phyloP scores from a whole-genome alignment of 176 grass and related monocot species.

The Musa troglodytarum region DNA sequence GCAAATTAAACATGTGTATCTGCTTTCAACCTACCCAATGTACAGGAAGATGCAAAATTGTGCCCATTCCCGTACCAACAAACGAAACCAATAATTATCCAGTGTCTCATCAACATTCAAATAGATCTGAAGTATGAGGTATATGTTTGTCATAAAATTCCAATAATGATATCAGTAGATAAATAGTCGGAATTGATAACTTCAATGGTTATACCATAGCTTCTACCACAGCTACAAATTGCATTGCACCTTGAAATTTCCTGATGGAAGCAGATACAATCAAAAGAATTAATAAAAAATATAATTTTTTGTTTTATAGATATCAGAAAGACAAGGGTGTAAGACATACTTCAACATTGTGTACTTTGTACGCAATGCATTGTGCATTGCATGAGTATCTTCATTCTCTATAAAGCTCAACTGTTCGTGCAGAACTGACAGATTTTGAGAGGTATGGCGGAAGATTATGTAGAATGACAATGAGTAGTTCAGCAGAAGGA shows the following conservation, averaged over 20 bases:
- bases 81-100: constrained; percentile 92
- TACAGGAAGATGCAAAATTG: constrained; percentile 95
- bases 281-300: not conserved
- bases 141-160: constrained; percentile 11
- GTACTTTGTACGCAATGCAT: constrained; percentile 70
- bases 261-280: constrained; percentile 21
- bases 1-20: not conserved
- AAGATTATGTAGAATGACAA: constrained; percentile 81
- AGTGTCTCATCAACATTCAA: constrained; percentile 75
- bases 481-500: constrained; percentile 63
- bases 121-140: constrained; percentile 58
- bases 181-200: not conserved
- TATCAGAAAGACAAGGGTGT: not conserved
- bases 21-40: constrained; percentile 57
- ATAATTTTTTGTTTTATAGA: not conserved
- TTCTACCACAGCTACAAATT: constrained; percentile 71
- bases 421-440: constrained; percentile 61
- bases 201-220: constrained; percentile 49
- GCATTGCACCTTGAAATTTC: constrained; percentile 96
- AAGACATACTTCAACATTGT: constrained; percentile 81
- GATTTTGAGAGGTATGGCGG: constrained; percentile 54
- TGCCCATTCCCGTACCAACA: constrained; percentile 87
- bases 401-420: constrained; percentile 69
- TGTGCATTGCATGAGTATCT: constrained; percentile 60
- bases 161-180: not conserved